Conservation (phyloP, 129 eudicot species). For the Logfia minima region DNA sequence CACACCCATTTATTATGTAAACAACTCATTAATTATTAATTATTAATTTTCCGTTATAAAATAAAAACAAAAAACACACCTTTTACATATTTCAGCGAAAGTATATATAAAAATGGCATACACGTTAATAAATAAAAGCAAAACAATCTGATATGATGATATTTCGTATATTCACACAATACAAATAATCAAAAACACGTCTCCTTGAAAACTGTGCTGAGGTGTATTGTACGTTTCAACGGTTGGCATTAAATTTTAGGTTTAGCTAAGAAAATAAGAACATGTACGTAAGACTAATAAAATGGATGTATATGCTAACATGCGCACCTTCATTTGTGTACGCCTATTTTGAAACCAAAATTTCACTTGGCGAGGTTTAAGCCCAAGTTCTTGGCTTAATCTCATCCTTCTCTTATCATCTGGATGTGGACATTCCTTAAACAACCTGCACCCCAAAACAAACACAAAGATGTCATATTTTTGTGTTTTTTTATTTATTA, state of each 20-base stretch:
- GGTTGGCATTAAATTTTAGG: slow-evolving; percentile 42
- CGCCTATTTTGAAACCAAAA: slow-evolving; percentile 99
- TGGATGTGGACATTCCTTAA: slow-evolving; percentile 97
- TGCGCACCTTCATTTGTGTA: slow-evolving; percentile 93
- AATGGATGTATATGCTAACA: slow-evolving; percentile 32
- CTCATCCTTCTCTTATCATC: slow-evolving; percentile 90
- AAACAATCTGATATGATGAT: not conserved
- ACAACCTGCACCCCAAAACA: slow-evolving; percentile 47
- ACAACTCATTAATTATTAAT: too few relatives aligned
- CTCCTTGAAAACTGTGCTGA: slow-evolving; percentile 37
- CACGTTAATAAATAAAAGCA: not conserved
- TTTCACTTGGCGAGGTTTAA: slow-evolving; percentile 92
- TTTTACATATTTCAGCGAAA: too few relatives aligned
- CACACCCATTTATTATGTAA: too few relatives aligned
- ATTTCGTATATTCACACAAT: not conserved
- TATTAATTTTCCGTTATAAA: too few relatives aligned
- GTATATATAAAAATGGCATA: too few relatives aligned
- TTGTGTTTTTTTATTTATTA: not conserved
- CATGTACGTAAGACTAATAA: slow-evolving; percentile 2
- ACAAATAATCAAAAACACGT: slow-evolving; percentile 19
- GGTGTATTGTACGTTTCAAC: slow-evolving; percentile 36
- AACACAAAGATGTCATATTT: not conserved
- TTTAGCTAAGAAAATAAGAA: slow-evolving; percentile 39
- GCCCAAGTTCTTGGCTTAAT: slow-evolving; percentile 90
- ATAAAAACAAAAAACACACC: too few relatives aligned